Percentiles rank a stretch among this genome's conserved stretches.
Conservation (phyloP, 257 asterid genomes). For the Coffea eugenioides region DNA sequence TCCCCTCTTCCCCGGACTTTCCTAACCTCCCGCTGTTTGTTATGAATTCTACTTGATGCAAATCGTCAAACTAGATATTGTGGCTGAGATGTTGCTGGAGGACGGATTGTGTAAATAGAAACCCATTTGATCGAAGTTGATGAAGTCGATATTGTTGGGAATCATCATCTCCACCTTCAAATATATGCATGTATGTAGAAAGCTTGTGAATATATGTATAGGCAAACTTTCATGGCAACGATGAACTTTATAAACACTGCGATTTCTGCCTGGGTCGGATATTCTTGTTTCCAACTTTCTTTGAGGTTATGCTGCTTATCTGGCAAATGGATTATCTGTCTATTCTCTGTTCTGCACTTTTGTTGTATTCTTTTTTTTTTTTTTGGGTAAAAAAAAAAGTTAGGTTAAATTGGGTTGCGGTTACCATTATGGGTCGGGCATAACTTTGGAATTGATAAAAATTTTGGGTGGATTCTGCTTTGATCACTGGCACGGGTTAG, state of each 20-base stretch:
- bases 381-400: too few species aligned
- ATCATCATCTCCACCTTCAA: conserved; percentile 9
- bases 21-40: neutral
- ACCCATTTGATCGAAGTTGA: conserved; percentile 22
- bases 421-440: too few species aligned
- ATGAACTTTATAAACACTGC: neutral
- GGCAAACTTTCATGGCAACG: conserved; percentile 9
- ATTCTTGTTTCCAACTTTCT: neutral
- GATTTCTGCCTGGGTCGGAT: too few species aligned
- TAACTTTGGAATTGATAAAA: too few species aligned
- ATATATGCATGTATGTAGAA: conserved; percentile 1
- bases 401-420: too few species aligned
- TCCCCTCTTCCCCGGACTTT: neutral
- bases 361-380: neutral
- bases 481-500: too few species aligned
- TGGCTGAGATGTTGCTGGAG: conserved; percentile 22
- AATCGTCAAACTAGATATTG: conserved; percentile 2
- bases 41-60: neutral
- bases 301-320: neutral
- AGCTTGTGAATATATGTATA: conserved; percentile 43
- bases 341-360: neutral
- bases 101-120: conserved; percentile 36
- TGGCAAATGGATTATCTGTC: neutral
- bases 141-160: conserved; percentile 13
- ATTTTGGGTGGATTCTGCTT: too few species aligned